Percentiles rank a stretch among this genome's conserved stretches.
Conservation (phyloP, 2,329 filamentous ascomycete species). For the Pestalotiopsis sp. region DNA sequence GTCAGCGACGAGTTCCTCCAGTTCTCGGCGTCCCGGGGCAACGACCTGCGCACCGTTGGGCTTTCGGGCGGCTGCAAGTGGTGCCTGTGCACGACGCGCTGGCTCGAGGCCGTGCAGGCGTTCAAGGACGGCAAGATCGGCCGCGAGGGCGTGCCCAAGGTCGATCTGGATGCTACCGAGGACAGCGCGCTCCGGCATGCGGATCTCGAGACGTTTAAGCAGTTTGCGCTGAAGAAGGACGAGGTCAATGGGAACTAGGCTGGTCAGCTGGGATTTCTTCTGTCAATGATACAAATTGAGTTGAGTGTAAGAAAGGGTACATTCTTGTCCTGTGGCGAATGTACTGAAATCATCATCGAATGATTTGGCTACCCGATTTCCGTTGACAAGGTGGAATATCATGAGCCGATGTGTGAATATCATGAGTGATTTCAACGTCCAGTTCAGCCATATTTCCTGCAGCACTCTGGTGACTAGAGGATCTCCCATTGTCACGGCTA, state of each 20-base stretch:
- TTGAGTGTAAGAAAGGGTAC: not conserved
- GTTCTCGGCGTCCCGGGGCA: slow-evolving; percentile 60
- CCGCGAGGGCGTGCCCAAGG: slow-evolving; percentile 33
- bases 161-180: slow-evolving; percentile 55
- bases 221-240: slow-evolving; percentile 62
- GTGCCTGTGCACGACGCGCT: slow-evolving; percentile 63
- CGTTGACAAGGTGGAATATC: not conserved
- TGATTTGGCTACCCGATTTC: no score
- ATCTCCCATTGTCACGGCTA: not conserved
- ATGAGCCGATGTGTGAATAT: not conserved
- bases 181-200: slow-evolving; percentile 51
- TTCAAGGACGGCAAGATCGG: slow-evolving; percentile 43
- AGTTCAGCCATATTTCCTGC: not conserved
- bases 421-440: not conserved
- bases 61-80: slow-evolving; percentile 63
- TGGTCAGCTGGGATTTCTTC: not conserved
- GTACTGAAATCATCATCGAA: no score
- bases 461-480: not conserved
- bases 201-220: slow-evolving; percentile 49
- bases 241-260: not conserved
- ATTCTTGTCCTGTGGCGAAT: not conserved
- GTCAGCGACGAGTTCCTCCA: slow-evolving; percentile 65
- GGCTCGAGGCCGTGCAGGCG: slow-evolving; percentile 63
- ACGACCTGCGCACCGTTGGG: slow-evolving; percentile 58
- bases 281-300: not conserved